These are phyloP conservation scores for Kockovaella imperatae DNA, from an alignment of 768 basidiomycete species.

Conservation along the genomic window DNA sequence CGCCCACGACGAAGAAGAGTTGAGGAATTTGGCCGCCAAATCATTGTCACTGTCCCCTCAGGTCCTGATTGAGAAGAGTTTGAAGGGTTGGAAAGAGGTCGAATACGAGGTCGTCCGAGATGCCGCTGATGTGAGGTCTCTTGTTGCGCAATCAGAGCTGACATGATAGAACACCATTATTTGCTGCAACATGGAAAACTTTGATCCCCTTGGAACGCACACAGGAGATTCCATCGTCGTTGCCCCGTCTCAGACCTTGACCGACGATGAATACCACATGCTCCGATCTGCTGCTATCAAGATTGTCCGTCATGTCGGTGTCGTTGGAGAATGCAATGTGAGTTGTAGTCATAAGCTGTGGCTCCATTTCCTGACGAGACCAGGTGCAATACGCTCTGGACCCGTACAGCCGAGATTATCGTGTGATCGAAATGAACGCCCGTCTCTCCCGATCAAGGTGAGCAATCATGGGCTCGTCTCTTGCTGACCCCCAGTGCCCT, in stretches of 20 bases:
- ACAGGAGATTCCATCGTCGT: conserved; percentile 99
- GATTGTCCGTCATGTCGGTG: conserved; percentile 60
- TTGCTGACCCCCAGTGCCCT: conserved; percentile 57
- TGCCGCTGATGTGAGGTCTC: conserved; percentile 76
- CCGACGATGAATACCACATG: conserved; percentile 99
- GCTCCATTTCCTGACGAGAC: background rate
- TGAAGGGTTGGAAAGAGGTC: conserved; percentile 99
- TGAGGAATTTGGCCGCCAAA: conserved; percentile 88
- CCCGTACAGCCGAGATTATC: conserved; percentile 84
- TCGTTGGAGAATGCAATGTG: conserved; percentile 46
- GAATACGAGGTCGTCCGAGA: conserved; percentile 99
- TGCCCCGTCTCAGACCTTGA: conserved; percentile 93
- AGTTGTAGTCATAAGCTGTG: conserved; percentile 1
- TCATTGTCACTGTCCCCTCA: conserved; percentile 85
- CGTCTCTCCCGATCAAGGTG: conserved; percentile 69
- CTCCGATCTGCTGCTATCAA: conserved; percentile 94
- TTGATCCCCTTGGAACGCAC: conserved; percentile 96
- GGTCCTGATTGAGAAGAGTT: conserved; percentile 90
- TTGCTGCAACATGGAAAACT: conserved; percentile 81
- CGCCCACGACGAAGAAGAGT: conserved; percentile 85
- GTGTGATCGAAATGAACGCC: conserved; percentile 97
- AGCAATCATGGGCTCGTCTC: conserved; percentile 7
- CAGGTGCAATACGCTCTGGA: conserved; percentile 93
- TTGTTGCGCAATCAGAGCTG: conserved; percentile 9
- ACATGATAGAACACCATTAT: conserved; percentile 83